Percentiles rank a stretch among this genome's conserved stretches.
Conservation (phyloP, 176 grass and related monocot genomes). For the Lolium multiflorum region DNA sequence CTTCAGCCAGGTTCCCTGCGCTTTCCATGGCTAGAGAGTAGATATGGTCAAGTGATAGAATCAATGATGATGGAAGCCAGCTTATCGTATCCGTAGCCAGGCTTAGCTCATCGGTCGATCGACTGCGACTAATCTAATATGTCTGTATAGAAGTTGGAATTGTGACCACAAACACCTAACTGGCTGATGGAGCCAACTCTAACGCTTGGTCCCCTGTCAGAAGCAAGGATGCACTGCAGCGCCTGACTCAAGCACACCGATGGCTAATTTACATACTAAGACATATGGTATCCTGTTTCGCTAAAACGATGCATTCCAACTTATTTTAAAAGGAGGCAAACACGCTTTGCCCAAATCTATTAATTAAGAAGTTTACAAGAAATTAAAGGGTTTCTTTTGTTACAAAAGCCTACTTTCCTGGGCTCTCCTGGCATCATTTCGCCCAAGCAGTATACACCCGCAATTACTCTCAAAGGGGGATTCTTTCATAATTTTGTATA, state of each 20-base stretch:
- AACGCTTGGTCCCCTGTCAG: constrained; percentile 37
- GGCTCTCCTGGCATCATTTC: no score
- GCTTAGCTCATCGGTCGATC: constrained; percentile 1
- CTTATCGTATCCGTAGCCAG: constrained; percentile 22
- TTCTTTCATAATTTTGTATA: no score
- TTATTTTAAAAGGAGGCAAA: no score
- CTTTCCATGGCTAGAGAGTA: no score
- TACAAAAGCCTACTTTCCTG: no score
- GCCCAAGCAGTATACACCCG: no score
- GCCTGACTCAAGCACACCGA: constrained; percentile 29
- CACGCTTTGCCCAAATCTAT: no score
- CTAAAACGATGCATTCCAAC: no score
- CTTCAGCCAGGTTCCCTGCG: no score
- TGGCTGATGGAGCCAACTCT: constrained; percentile 29
- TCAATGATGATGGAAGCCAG: constrained; percentile 8
- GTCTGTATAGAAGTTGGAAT: not conserved
- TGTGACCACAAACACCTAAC: constrained; percentile 49
- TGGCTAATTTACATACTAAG: not conserved
- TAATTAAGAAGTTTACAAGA: no score
- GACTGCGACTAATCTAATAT: constrained; percentile 29
- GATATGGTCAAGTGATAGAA: not conserved
- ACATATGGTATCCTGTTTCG: not conserved
- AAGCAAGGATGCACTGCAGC: constrained; percentile 22
- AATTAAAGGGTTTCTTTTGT: no score
- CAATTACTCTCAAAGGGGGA: no score